These are phyloP conservation scores for Dioszegia aurantiaca DNA, from an alignment of 768 basidiomycete species.

Conservation along the genomic window DNA sequence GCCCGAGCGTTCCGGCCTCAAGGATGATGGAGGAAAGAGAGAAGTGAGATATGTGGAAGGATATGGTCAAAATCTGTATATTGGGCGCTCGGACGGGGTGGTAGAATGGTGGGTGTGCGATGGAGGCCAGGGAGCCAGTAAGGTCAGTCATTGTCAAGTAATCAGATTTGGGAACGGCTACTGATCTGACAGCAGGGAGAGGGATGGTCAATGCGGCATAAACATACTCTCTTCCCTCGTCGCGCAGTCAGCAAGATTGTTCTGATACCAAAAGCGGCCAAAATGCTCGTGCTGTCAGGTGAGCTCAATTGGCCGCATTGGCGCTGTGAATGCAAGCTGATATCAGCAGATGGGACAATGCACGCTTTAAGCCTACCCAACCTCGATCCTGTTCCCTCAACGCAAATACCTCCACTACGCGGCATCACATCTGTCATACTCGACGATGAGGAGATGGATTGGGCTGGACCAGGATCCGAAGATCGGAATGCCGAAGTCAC, in stretches of 20 bases:
- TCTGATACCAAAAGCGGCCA: conserved; percentile 70
- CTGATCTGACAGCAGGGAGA: conserved; percentile 49
- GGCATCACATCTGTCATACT: conserved; percentile 77
- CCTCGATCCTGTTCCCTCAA: conserved; percentile 66
- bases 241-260: conserved; percentile 78
- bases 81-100: conserved; percentile 80
- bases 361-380: conserved; percentile 78
- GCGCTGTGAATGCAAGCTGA: background rate
- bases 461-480: conserved; percentile 37
- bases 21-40: background rate
- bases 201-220: conserved; percentile 68
- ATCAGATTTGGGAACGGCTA: background rate
- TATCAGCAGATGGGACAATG: conserved; percentile 55
- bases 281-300: conserved; percentile 75
- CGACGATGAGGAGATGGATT: conserved; percentile 63
- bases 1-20: background rate
- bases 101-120: conserved; percentile 75
- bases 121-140: conserved; percentile 29
- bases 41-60: conserved; percentile 44
- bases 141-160: conserved; percentile 19
- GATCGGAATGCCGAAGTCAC: conserved; percentile 42
- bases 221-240: conserved; percentile 65
- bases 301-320: no score
- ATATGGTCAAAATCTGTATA: conserved; percentile 68
- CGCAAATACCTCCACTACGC: conserved; percentile 69